Evolutionary conservation across 1,284 basidiomycete species (phyloP), one percentile per base, ranked within the genome.

Genomic region (Mycena sp.): DNA sequence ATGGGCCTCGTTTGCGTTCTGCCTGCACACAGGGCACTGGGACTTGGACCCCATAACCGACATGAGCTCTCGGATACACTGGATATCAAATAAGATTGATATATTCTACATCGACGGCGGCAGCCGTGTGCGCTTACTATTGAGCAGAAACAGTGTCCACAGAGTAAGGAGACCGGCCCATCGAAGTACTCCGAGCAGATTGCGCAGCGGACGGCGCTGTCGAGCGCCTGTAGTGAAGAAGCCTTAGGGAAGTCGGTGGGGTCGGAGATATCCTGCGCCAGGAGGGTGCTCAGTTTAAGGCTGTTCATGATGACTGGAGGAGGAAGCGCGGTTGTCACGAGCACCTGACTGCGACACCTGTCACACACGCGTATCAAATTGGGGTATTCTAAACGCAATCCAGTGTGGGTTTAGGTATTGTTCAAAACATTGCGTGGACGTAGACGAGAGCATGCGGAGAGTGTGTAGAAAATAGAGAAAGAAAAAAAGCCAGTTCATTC

Each of bases 61-160:
- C 29, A 92, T 74, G n/a, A 84, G 78, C 21, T 81, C 76, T 55
- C 90, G 81, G 53, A 91, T 84, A 72, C 90, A 92, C 91, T 92
- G 58, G 28, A 50, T 25, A 38, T 25, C 9, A 14, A 14, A 63
- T 45, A 50, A 35, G 40, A 63, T 57, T 28, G 58, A 51, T 21
- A 46, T 35, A 35, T 51, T 44, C 45, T 32, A 17, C 29, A 28
- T n/a, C n/a, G 11, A 53, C 49, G 7, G 19, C 12, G 35, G 26
- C n/a, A 23, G 16, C 6, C 32, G 17, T 51, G 32, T 29, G 3
- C 25, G 74, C 88, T 69, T 70, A 93, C 92, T 70, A 86, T 72
- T 19, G 91, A 92, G 76, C 92, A 93, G 72, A 92, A 93, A 59
- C 86, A 87, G 69, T 93, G 92, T 0, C 89, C 90, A 70, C 91